phyloP scores from a whole-genome alignment of 2,329 filamentous ascomycete genomes.

The Emergomyces africanus region DNA sequence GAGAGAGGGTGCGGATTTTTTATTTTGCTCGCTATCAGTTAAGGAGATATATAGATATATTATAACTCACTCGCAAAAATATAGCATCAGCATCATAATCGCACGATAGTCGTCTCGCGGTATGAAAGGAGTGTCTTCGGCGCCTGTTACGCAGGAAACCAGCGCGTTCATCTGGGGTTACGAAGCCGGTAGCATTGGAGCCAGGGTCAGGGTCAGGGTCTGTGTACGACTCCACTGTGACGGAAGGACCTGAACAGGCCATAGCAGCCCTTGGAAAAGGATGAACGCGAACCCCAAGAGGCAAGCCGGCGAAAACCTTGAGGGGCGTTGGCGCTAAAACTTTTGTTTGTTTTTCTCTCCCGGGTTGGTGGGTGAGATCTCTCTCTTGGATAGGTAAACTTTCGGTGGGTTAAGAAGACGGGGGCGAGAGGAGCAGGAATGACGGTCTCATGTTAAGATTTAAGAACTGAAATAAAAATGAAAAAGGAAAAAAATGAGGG shows the following conservation, averaged over 20 bases:
- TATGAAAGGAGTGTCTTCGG: constrained; percentile 35
- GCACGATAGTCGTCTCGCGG: constrained; percentile 28
- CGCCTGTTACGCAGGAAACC: constrained; percentile 27
- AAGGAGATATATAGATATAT: background rate
- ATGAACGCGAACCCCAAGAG: background rate
- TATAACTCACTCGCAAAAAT: constrained; percentile 27
- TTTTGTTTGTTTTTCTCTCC: background rate
- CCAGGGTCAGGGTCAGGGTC: constrained; percentile 14
- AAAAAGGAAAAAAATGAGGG: background rate
- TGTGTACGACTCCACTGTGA: constrained; percentile 27
- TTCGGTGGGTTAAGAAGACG: background rate
- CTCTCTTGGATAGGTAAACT: background rate
- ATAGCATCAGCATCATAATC: constrained; percentile 34
- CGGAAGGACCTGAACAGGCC: constrained; percentile 28
- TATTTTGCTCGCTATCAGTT: background rate
- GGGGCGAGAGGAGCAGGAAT: background rate
- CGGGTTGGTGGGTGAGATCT: background rate
- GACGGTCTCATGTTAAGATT: background rate
- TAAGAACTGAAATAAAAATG: background rate
- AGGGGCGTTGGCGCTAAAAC: too few relatives aligned
- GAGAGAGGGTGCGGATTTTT: too few relatives aligned
- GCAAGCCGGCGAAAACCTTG: background rate
- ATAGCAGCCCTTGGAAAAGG: constrained; percentile 14
- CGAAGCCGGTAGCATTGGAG: constrained; percentile 14
- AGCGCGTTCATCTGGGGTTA: constrained; percentile 21